phyloP scores from a whole-genome alignment of 306 rosid species.

The Senna tora region DNA sequence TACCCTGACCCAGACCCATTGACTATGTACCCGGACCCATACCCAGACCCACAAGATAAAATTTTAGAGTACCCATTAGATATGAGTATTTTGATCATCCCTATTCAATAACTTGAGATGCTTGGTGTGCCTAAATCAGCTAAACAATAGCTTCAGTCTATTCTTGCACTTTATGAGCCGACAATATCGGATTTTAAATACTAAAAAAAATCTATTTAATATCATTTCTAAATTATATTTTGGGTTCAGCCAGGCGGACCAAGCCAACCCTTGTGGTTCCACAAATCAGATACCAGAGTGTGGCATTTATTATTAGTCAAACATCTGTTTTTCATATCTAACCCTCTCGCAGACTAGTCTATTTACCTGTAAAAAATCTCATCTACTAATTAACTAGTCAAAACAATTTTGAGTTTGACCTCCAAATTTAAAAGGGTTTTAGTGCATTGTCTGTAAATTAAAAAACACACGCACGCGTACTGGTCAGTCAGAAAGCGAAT shows the following conservation, averaged over 20 bases:
- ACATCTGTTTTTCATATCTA: background rate
- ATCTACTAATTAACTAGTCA: background rate
- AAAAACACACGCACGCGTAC: slow-evolving; percentile 18
- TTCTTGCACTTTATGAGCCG: slow-evolving; percentile 8
- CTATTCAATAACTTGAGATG: too few relatives aligned
- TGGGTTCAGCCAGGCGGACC: background rate
- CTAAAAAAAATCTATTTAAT: background rate
- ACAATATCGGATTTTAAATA: background rate
- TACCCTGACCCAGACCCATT: too few relatives aligned
- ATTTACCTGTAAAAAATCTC: background rate
- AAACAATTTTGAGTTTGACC: slow-evolving; percentile 16
- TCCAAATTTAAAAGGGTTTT: slow-evolving; percentile 13
- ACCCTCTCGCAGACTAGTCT: background rate
- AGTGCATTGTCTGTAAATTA: background rate
- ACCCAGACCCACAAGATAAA: too few relatives aligned
- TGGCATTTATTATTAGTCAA: background rate
- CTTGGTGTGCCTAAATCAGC: background rate
- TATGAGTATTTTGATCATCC: too few relatives aligned
- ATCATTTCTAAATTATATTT: background rate
- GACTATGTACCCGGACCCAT: too few relatives aligned
- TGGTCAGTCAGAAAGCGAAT: slow-evolving; percentile 12
- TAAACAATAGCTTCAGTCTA: background rate
- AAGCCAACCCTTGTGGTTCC: background rate
- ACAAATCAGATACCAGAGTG: background rate
- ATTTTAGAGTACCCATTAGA: too few relatives aligned